Evolutionary conservation across 257 asterid genomes (phyloP).

Genomic region (Buddleja alternifolia): DNA sequence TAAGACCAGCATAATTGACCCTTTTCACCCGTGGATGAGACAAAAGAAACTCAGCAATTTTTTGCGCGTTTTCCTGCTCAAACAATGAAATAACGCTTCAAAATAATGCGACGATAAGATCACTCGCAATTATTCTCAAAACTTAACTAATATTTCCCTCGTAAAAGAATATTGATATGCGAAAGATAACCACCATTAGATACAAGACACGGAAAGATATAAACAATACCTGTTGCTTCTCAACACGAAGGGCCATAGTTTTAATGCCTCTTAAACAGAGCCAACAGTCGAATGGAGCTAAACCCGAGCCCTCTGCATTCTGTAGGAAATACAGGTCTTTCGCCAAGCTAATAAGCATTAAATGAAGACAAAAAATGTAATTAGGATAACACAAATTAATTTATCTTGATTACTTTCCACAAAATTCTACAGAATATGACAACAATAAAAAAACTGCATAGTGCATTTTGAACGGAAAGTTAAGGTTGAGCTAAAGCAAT

Average conservation of each 20-base stretch:
- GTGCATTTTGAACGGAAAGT: neutral
- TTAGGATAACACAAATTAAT: neutral
- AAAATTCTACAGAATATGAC: neutral
- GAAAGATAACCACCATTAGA: neutral
- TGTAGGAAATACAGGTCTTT: constrained; percentile 79
- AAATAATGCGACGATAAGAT: neutral
- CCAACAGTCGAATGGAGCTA: constrained; percentile 98
- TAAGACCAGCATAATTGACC: constrained; percentile 85
- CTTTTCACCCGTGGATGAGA: constrained; percentile 70
- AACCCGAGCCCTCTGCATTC: constrained; percentile 92
- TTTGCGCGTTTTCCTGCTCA: constrained; percentile 84
- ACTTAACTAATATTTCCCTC: neutral
- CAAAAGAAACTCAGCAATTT: constrained; percentile 79
- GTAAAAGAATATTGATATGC: no score
- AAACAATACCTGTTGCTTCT: constrained; percentile 76
- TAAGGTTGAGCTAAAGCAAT: neutral
- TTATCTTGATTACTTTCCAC: neutral
- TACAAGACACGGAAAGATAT: neutral
- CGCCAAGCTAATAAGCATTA: constrained; percentile 56
- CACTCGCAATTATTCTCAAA: neutral
- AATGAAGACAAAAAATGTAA: constrained; percentile 1
- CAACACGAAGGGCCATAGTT: constrained; percentile 87
- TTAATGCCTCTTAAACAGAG: constrained; percentile 91
- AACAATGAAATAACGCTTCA: no score
- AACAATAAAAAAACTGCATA: neutral